These are phyloP conservation scores for Amaranthus hypochondriacus DNA, from an alignment of 148 eudicot species.

Conservation along the genomic window DNA sequence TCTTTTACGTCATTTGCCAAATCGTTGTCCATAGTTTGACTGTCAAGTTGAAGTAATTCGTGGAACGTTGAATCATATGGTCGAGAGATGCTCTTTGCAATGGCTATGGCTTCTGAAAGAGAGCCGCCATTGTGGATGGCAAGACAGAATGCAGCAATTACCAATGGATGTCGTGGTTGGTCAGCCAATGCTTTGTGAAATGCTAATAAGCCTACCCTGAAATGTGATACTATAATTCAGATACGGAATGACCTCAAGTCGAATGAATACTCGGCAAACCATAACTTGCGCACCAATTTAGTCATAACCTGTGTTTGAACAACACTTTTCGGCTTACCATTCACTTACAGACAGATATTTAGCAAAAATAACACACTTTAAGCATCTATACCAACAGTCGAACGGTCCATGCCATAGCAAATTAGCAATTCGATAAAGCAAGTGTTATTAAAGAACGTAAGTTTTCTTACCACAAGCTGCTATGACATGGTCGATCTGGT, in stretches of 20 bases:
- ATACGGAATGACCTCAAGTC: neutral
- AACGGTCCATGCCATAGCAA: neutral
- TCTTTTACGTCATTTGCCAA: conserved; percentile 22
- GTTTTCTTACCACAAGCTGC: conserved; percentile 31
- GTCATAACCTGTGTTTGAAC: too few species aligned
- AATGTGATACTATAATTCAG: conserved; percentile 1
- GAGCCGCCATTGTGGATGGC: conserved; percentile 28
- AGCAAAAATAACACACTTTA: neutral
- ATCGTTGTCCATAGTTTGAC: neutral
- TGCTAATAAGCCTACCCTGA: conserved; percentile 29
- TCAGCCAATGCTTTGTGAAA: conserved; percentile 29
- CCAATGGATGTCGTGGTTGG: conserved; percentile 29
- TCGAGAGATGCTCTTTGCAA: conserved; percentile 29
- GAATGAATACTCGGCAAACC: too few species aligned
- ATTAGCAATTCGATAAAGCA: neutral
- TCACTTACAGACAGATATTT: neutral
- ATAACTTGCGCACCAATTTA: too few species aligned
- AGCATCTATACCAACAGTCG: neutral
- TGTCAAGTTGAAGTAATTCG: conserved; percentile 17
- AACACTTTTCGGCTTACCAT: neutral
- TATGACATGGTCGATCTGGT: conserved; percentile 34
- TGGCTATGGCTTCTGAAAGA: conserved; percentile 26
- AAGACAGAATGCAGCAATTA: conserved; percentile 33
- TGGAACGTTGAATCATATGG: conserved; percentile 26
- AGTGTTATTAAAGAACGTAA: neutral